Conservation (phyloP, 768 basidiomycete species). For the Phanerochaete sordida region DNA sequence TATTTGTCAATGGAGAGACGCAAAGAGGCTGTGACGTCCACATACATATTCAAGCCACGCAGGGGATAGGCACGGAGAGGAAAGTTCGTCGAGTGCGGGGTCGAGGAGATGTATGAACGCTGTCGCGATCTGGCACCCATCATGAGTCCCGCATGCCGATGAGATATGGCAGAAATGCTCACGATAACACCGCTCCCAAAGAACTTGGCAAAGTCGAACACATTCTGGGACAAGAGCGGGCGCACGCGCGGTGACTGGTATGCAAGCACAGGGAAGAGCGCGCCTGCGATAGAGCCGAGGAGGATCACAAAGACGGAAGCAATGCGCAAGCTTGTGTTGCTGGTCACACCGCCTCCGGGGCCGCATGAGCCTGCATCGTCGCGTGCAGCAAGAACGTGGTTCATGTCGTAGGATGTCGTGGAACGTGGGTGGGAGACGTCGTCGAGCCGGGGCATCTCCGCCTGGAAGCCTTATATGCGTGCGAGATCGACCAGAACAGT, state of each 20-base stretch:
- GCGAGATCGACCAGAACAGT: too few species aligned
- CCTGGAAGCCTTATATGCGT: too few species aligned
- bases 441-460: too few species aligned
- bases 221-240: constrained; percentile 44
- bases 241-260: constrained; percentile 43
- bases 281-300: constrained; percentile 52
- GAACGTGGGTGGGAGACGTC: too few species aligned
- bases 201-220: constrained; percentile 85
- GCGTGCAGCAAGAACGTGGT: background rate
- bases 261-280: constrained; percentile 71
- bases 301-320: constrained; percentile 77
- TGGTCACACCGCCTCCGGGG: constrained; percentile 45
- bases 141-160: too few species aligned
- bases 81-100: constrained; percentile 70
- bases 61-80: constrained; percentile 62
- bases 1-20: too few species aligned
- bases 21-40: constrained; percentile 13
- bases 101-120: constrained; percentile 82
- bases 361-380: constrained; percentile 35
- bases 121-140: constrained; percentile 90
- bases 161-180: too few species aligned
- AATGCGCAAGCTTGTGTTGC: constrained; percentile 53
- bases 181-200: constrained; percentile 91
- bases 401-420: too few species aligned
- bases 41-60: constrained; percentile 77